Evolutionary conservation across 1,284 basidiomycete species (phyloP).

Genomic region (Crepidotus sp.): DNA sequence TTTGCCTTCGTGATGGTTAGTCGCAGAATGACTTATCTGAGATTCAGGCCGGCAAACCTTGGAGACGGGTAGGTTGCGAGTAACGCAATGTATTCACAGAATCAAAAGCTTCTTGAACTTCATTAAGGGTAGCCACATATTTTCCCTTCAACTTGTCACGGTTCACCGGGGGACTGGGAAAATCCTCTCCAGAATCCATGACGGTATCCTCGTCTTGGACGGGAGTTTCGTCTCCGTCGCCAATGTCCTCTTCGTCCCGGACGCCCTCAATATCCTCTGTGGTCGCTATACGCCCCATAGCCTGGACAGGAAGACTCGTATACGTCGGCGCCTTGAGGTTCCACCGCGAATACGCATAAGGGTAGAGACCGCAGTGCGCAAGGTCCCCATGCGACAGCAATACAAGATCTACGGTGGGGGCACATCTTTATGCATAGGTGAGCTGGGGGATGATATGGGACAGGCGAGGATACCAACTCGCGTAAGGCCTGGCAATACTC

Average conservation of each 20-base stretch:
- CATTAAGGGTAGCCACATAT: slow-evolving; percentile 68
- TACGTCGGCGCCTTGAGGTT: slow-evolving; percentile 90
- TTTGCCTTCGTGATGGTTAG: slow-evolving; percentile 47
- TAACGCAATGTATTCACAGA: slow-evolving; percentile 88
- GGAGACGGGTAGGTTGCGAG: slow-evolving; percentile 91
- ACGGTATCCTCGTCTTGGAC: slow-evolving; percentile 17
- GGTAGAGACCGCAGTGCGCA: slow-evolving; percentile 81
- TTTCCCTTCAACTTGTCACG: slow-evolving; percentile 32
- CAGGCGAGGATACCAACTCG: slow-evolving; percentile 40
- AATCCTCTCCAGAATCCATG: slow-evolving; percentile 17
- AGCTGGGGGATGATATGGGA: slow-evolving; percentile 15
- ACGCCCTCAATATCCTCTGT: slow-evolving; percentile 77
- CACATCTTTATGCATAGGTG: slow-evolving; percentile 37
- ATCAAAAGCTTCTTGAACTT: slow-evolving; percentile 94
- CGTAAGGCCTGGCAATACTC: slow-evolving; percentile 57
- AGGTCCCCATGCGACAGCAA: slow-evolving; percentile 92
- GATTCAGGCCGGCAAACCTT: slow-evolving; percentile 46
- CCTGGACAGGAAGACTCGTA: slow-evolving; percentile 91
- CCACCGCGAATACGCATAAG: slow-evolving; percentile 85
- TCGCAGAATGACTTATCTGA: neutral
- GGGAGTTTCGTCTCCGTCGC: slow-evolving; percentile 28
- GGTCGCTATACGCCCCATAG: slow-evolving; percentile 88
- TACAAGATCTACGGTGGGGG: slow-evolving; percentile 76
- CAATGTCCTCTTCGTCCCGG: slow-evolving; percentile 67
- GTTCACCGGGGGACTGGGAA: slow-evolving; percentile 15